Base-by-base conservation (phyloP, 208 protist species). In the Acanthamoeba healyi region DNA sequence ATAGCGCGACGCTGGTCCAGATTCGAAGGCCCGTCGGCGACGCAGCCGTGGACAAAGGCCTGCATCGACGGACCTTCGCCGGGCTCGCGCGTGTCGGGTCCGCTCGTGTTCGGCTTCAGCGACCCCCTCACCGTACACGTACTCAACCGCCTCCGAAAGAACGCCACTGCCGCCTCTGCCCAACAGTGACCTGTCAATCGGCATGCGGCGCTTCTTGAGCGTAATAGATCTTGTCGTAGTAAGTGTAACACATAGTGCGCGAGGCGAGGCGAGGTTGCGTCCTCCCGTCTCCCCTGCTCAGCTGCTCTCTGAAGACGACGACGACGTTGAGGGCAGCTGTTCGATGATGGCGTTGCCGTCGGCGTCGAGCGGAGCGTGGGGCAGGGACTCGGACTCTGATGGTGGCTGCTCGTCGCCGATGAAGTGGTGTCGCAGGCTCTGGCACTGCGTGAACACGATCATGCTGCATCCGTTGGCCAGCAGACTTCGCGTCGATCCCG, bases 371-470 rank as follows among this genome's bases (percentile, higher is more conserved):
- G 74, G 74, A 5, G 74, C 74, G 44, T 84, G 74, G 17, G 74
- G 74, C 42, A 84, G 74, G n/a, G 38, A 49, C 42, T 6, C 51
- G n/a, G n/a, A n/a, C n/a, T n/a, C n/a, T n/a, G n/a, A n/a, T 56
- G 51, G 51, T 22, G 74, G n/a, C 42, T 84, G 26, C 24, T 84
- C 44, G 34, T 70, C 38, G 12, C 42, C 88, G 29, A 93, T 3
- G 44, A 67, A 81, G 42, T 58, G 38, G 26, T 93, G 63, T 38
- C 88, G 61, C 88, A 93, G 61, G 56, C n/a, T 34, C 51, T 93
- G 88, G 65, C 88, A 93, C 46, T 93, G 88, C 44, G 88, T 93
- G 88, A 93, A 93, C 7, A 93, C 88, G 40, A 93, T 42, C 88
- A 93, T 93, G 42, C 88, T 93, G 32, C 40, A 51, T 12, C 88